Evolutionary conservation across 257 asterid genomes (phyloP), one percentile per base, ranked within the genome.

Genomic region (Eucommia ulmoides): DNA sequence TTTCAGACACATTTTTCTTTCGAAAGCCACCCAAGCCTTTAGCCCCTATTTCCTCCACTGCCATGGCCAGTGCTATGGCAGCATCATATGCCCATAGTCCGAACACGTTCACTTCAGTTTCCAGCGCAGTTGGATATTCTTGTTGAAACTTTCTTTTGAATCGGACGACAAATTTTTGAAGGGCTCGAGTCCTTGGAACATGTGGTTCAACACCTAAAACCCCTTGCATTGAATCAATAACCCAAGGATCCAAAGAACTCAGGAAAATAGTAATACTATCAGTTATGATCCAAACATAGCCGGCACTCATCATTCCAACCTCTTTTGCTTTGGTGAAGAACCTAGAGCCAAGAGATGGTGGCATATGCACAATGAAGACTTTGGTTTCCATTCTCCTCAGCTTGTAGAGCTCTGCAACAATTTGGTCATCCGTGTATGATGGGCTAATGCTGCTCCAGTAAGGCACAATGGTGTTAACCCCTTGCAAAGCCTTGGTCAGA

Each of bases 231-330:
- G 80, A 67, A 59, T 70, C 78, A 24, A 41, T 75, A 11, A 49
- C 67, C 2, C 23, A 20, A 12, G 69, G 57, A 55, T 71, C 71
- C 49, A 70, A 51, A 0, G 76, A 64, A 54, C 24, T 51, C 60
- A 83, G 42, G 65, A 72, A 74, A 54, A 59, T 70, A 1, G 91
- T 79, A 22, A 79, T n/a, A 21, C 89, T 66, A 53, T 65, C 75
- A 8, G 83, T 67, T 18, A 75, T 25, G n/a, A 82, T 24, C 94
- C 94, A 82, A 1, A 80, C 89, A 56, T 65, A 79, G 3, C 73
- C 83, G 67, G 63, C 69, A 26, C 57, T 70, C 71, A 70, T 74
- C 54, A 79, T 51, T 49, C 74, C 73, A 0, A 46, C 61, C 25
- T 4, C 24, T 53, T 77, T 62, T 8, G 83, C 94, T 8, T 55